Conservation (phyloP, 768 basidiomycete species). For the Termitomyces sp. region DNA sequence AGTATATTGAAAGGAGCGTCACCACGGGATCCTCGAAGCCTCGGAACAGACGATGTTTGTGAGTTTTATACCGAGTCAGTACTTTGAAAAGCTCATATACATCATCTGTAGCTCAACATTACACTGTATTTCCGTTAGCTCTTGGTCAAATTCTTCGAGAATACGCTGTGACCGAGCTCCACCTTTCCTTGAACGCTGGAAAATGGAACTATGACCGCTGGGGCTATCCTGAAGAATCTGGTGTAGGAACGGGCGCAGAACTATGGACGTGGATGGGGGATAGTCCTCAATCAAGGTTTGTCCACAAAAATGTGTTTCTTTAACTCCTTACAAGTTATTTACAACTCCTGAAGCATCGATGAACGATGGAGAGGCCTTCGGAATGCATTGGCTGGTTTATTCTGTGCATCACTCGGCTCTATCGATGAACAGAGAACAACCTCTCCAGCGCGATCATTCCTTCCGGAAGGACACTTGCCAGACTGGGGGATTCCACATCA, state of each 20-base stretch:
- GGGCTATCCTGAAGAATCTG: constrained; percentile 73
- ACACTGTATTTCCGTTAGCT: constrained; percentile 79
- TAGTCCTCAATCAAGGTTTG: constrained; percentile 43
- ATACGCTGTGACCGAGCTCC: constrained; percentile 83
- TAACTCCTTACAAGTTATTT: not conserved
- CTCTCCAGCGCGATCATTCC: constrained; percentile 54
- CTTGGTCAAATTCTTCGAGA: constrained; percentile 83
- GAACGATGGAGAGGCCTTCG: constrained; percentile 80
- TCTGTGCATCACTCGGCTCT: constrained; percentile 87
- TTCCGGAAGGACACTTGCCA: constrained; percentile 53
- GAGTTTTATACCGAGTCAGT: constrained; percentile 2
- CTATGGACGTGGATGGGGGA: constrained; percentile 92
- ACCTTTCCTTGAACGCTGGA: constrained; percentile 86
- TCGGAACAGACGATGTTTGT: constrained; percentile 46
- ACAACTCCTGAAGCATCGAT: constrained; percentile 45
- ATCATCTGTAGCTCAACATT: constrained; percentile 63
- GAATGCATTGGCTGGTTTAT: constrained; percentile 87
- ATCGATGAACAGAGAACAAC: constrained; percentile 74
- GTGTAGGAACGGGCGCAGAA: constrained; percentile 83
- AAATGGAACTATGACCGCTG: constrained; percentile 86
- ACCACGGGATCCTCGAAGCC: constrained; percentile 50
- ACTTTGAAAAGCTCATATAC: not conserved
- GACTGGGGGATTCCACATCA: constrained; percentile 40
- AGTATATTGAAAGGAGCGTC: constrained; percentile 49
- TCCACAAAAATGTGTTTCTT: not conserved